Evolutionary conservation across 1,284 basidiomycete genomes (phyloP).

Genomic region (Irpex sp.): DNA sequence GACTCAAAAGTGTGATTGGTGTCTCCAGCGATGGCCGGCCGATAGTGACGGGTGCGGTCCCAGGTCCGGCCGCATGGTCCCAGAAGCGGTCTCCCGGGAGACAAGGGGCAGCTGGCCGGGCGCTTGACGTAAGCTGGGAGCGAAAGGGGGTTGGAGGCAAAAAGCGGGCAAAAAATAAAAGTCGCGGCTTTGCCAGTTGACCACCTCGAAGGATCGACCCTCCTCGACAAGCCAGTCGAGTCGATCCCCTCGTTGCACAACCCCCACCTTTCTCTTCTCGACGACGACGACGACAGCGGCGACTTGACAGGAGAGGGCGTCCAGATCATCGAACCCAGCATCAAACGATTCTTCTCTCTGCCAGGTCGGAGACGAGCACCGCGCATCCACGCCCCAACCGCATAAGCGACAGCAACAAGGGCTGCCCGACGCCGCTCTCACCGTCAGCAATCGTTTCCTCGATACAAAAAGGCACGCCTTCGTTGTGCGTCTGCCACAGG

Average conservation of each 20-base stretch:
- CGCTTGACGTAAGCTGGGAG: constrained; percentile 10
- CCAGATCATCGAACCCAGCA: constrained; percentile 17
- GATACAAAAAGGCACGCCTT: constrained; percentile 83
- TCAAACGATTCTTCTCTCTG: constrained; percentile 24
- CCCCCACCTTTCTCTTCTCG: constrained; percentile 32
- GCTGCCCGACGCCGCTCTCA: constrained; percentile 32
- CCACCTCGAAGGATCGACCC: constrained; percentile 42
- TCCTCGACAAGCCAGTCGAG: constrained; percentile 26
- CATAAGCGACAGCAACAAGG: constrained; percentile 1
- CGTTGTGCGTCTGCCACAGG: constrained; percentile 78
- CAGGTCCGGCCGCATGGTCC: not conserved
- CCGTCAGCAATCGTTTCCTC: constrained; percentile 27
- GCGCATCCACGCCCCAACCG: constrained; percentile 21
- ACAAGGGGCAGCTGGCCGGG: not conserved
- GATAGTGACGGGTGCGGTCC: not conserved
- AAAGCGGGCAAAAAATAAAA: constrained; percentile 9
- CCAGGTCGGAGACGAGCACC: constrained; percentile 18
- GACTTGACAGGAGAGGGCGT: constrained; percentile 34
- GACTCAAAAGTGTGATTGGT: not conserved
- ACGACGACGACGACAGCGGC: constrained; percentile 38
- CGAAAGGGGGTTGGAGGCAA: constrained; percentile 3
- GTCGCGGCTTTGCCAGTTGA: constrained; percentile 23
- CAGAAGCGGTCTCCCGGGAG: not conserved
- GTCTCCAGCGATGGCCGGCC: not conserved
- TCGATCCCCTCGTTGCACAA: constrained; percentile 35